Evolutionary conservation across 495 filamentous ascomycete genomes (phyloP), one percentile per base, ranked within the genome.

Genomic region (Thermothielavioides terrestris): DNA sequence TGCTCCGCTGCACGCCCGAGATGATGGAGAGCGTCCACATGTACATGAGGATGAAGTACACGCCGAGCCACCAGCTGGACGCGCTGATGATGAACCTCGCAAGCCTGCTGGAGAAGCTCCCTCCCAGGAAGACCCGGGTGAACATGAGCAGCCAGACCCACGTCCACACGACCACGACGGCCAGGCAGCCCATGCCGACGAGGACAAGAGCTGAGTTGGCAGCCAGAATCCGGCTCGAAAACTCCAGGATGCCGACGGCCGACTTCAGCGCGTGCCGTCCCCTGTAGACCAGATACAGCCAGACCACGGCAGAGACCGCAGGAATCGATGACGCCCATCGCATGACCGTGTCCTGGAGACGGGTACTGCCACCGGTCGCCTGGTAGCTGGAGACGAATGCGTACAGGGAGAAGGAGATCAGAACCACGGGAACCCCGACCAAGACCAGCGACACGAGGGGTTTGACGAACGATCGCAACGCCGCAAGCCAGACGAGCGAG

Each of bases 61-160:
- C 71, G 31, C 85, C 92, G 11, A 98, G 74, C 82, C 86, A 94
- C 89, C 90, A 96, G 58, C 82, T 95, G 51, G 85, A 83, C 15
- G 81, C 69, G 64, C 90, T 83, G 59, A 95, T 85, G 56, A 94
- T 76, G 60, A 89, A 95, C 17, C 64, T 62, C 8, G 75, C 76
- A 14, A 76, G 66, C 15, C 69, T 73, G 35, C 63, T 76, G 8
- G 80, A 76, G 51, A 88, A 75, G 62, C 86, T 85, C 3, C 89
- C 92, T 17, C 84, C 87, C 34, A 96, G 79, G 64, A 98, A 98
- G 37, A 97, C 81, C 22, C 89, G 77, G 2, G 88, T 92, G 66
- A 98, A 98, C 92, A 97, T 96, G 57, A 81, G 78, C 62, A 97
- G 79, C 92, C 92, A 98, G 9, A 85, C 57, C 92, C 92, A 98